These are phyloP conservation scores for Malus hybrid DNA, from an alignment of 331 rosid genomes.

Conservation along the genomic window DNA sequence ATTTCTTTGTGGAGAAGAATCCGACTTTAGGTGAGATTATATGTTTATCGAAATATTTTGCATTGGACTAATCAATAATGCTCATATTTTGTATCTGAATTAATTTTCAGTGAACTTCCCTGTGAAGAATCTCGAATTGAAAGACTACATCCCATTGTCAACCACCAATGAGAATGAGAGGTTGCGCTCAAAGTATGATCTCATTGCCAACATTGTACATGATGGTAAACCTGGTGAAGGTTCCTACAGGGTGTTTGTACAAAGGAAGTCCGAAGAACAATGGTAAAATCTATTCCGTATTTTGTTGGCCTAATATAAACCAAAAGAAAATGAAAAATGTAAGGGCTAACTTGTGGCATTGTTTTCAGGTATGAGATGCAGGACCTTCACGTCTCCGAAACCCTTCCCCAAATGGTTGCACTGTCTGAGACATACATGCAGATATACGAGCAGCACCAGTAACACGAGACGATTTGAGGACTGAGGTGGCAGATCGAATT, in stretches of 20 bases:
- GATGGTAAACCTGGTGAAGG: slow-evolving; percentile 96
- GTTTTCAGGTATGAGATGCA: slow-evolving; percentile 88
- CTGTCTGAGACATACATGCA: slow-evolving; percentile 95
- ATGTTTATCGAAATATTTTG: not conserved
- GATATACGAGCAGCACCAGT: slow-evolving; percentile 92
- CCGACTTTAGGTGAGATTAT: slow-evolving; percentile 75
- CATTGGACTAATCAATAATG: not conserved
- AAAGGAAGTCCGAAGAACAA: slow-evolving; percentile 82
- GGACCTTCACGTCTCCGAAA: slow-evolving; percentile 90
- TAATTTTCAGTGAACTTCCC: slow-evolving; percentile 71
- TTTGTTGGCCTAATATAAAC: not conserved
- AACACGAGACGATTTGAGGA: not conserved
- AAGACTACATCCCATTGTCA: slow-evolving; percentile 92
- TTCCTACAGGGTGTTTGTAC: slow-evolving; percentile 79
- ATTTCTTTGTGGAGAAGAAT: slow-evolving; percentile 94
- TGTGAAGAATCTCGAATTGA: slow-evolving; percentile 89
- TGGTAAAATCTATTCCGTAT: slow-evolving; percentile 41
- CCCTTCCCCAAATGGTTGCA: slow-evolving; percentile 97
- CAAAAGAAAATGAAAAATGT: not conserved
- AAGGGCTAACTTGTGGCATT: slow-evolving; percentile 11
- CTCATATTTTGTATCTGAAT: too few species aligned
- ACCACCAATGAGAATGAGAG: slow-evolving; percentile 64
- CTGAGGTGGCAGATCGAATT: not conserved
- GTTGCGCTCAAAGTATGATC: slow-evolving; percentile 76
- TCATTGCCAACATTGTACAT: slow-evolving; percentile 86